Base-by-base conservation (phyloP, 495 filamentous ascomycete species). In the Astrothelium macrocarpum region DNA sequence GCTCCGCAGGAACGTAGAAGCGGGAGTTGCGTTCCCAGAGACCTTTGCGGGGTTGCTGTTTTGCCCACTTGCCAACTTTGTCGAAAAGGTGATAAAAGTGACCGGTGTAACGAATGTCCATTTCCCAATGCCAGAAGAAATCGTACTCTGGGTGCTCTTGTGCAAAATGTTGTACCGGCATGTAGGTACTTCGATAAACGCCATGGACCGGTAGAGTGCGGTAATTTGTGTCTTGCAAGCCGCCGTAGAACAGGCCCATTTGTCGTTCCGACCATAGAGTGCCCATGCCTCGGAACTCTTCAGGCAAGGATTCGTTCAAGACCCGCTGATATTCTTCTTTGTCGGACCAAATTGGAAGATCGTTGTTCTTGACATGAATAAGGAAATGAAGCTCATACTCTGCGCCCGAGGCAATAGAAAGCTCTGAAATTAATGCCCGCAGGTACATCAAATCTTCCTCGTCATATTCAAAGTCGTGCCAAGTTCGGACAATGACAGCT, bases 111-210 rank as follows among this genome's bases (percentile, higher is more conserved):
- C 94, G 87, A 39, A 90, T 85, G 71, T 98, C 94, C 87, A 97
- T 95, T 75, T 98, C 94, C 91, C 92, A 97, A 70, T 98, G 91
- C 94, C 94, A 98, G 75, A 93, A 89, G 75, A 86, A 90, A 63
- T 97, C 95, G 71, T 94, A 98, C 71, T 97, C 92, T 0, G 90
- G 89, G 72, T 98, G 94, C 45, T 85, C 82, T 67, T 90, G 84
- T 18, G 93, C 87, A 70, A 96, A 98, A 73, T 89, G 87, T 70
- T 97, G 94, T 78, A 97, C 84, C 11, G 93, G 90, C 90, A 97
- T 93, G 71, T 90, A 91, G 28, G 90, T 85, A 64, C 87, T 89
- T 45, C 94, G 88, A 75, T 97, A 97, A 0, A 90, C 90, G 2
- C 93, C 94, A 73, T 96, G 88, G 0, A 96, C 84, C 1, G 89